Evolutionary conservation across 495 filamentous ascomycete species (phyloP).

Genomic region (Penicillium turbatum): DNA sequence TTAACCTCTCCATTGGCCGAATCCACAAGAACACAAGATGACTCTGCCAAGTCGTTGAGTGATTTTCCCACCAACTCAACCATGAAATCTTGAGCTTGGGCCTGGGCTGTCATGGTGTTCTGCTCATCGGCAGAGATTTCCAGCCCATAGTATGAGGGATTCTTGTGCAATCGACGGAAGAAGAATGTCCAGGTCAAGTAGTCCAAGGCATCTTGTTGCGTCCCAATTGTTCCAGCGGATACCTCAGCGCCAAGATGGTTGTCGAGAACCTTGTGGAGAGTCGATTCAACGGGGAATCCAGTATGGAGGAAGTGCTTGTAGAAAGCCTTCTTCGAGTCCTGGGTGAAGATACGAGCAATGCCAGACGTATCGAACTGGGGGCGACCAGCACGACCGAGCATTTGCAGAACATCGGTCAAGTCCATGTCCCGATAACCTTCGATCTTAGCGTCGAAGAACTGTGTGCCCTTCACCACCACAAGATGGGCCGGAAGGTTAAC

Average conservation of each 20-base stretch:
- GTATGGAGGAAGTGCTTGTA: constrained; percentile 99
- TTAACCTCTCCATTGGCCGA: constrained; percentile 83
- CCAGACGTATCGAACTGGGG: constrained; percentile 96
- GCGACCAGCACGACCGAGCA: constrained; percentile 92
- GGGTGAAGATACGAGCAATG: constrained; percentile 94
- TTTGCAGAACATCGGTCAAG: constrained; percentile 95
- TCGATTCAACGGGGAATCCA: constrained; percentile 95
- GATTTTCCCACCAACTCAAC: constrained; percentile 85
- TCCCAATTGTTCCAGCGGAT: constrained; percentile 82
- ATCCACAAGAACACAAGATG: constrained; percentile 72
- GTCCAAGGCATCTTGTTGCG: constrained; percentile 95
- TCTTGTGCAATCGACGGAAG: constrained; percentile 95
- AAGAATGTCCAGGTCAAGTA: constrained; percentile 99
- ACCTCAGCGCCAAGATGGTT: constrained; percentile 97
- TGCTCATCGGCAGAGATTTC: constrained; percentile 93
- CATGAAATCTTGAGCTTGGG: constrained; percentile 86
- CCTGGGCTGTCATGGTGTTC: constrained; percentile 78
- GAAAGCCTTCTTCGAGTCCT: constrained; percentile 98
- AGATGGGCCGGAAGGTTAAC: constrained; percentile 97
- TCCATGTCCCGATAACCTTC: constrained; percentile 99
- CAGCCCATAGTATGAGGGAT: constrained; percentile 95
- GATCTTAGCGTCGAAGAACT: constrained; percentile 97
- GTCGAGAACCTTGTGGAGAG: constrained; percentile 91
- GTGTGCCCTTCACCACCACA: constrained; percentile 96
- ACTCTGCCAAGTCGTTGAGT: constrained; percentile 71